These are phyloP conservation scores for Hypoxylon cercidicola DNA, from an alignment of 495 filamentous ascomycete genomes.

Conservation along the genomic window DNA sequence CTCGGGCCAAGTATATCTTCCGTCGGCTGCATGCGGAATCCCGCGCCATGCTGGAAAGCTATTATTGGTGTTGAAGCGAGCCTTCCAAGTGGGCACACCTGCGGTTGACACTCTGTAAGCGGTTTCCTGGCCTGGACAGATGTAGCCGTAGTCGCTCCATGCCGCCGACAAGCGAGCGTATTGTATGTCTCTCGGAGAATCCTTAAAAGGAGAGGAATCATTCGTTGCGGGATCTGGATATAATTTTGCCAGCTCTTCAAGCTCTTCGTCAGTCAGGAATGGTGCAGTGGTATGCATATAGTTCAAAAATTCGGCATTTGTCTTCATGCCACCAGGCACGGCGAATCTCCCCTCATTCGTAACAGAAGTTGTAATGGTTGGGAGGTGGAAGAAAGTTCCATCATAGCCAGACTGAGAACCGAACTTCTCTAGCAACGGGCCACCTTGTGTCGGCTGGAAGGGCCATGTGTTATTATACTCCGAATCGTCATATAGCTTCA, in stretches of 20 bases:
- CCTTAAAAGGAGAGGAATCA: conserved; percentile 37
- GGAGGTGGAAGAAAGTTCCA: conserved; percentile 63
- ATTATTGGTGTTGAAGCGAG: conserved; percentile 54
- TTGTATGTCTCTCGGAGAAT: conserved; percentile 57
- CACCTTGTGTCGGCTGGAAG: conserved; percentile 73
- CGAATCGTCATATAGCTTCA: conserved; percentile 62
- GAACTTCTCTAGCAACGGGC: conserved; percentile 54
- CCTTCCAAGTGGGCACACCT: conserved; percentile 46
- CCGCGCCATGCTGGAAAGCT: conserved; percentile 63
- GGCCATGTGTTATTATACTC: conserved; percentile 68
- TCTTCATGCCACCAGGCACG: conserved; percentile 58
- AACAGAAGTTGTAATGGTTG: conserved; percentile 70
- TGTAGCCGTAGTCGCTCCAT: conserved; percentile 72
- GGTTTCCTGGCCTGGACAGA: conserved; percentile 70
- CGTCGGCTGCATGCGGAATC: conserved; percentile 60
- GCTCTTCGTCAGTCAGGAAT: conserved; percentile 52
- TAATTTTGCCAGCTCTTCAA: conserved; percentile 60
- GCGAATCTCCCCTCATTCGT: conserved; percentile 70
- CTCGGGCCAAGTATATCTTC: conserved; percentile 48
- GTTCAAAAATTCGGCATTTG: conserved; percentile 58
- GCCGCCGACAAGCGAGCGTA: conserved; percentile 68
- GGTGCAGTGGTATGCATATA: conserved; percentile 69
- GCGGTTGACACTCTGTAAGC: conserved; percentile 59
- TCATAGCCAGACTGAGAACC: conserved; percentile 63
- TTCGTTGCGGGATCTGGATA: conserved; percentile 66